Evolutionary conservation across 225 moss, liverwort and hornwort genomes (phyloP).

Genomic region (Antitrichia curtipendula): DNA sequence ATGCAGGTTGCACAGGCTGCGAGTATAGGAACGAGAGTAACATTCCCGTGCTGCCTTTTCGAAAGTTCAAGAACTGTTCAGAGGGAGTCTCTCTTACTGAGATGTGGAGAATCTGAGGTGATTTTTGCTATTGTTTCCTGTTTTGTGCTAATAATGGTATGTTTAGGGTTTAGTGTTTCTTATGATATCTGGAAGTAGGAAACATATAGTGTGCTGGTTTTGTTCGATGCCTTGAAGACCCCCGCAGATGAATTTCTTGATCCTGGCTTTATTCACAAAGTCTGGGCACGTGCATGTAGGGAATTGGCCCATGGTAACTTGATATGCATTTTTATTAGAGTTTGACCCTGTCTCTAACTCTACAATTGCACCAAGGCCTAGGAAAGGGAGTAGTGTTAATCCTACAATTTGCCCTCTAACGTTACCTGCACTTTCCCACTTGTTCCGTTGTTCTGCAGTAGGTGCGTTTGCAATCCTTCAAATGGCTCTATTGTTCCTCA

Average conservation of each 20-base stretch:
- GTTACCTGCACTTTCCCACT: too few relatives aligned
- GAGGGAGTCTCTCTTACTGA: constrained; percentile 1
- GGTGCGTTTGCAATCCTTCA: too few relatives aligned
- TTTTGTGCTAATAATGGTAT: neutral
- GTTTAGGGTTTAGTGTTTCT: neutral
- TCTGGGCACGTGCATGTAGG: too few relatives aligned
- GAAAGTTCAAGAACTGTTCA: neutral
- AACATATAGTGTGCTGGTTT: neutral
- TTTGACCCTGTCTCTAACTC: too few relatives aligned
- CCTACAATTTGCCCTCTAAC: too few relatives aligned
- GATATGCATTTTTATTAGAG: too few relatives aligned
- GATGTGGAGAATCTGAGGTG: constrained; percentile 18
- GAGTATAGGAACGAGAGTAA: neutral
- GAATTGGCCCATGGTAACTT: too few relatives aligned
- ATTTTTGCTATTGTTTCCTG: neutral
- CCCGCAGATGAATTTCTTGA: neutral
- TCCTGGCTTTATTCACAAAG: neutral
- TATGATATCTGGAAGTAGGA: neutral
- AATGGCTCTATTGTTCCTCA: too few relatives aligned
- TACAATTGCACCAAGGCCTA: too few relatives aligned
- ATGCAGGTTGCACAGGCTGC: neutral
- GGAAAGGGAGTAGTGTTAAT: too few relatives aligned
- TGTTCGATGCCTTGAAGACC: neutral
- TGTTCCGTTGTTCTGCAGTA: too few relatives aligned
- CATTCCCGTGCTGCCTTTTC: neutral